phyloP scores from a whole-genome alignment of 208 protist genomes.

The Leishmania tarentolae region DNA sequence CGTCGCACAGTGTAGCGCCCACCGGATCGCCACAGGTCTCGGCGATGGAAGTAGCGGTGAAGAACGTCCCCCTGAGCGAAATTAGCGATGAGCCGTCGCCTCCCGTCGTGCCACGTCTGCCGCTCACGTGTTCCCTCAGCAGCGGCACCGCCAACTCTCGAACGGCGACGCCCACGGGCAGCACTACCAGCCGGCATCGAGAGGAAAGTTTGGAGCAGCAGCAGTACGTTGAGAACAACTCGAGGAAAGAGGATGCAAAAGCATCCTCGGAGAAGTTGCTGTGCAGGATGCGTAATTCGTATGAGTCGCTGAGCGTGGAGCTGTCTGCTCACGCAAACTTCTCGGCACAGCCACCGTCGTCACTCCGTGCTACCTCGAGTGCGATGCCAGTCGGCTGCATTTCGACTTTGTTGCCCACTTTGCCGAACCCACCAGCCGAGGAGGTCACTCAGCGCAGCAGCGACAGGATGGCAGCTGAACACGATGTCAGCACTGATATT shows the following conservation, averaged over 20 bases:
- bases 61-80: constrained; percentile 17
- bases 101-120: neutral
- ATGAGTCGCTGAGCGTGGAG: neutral
- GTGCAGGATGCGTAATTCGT: constrained; percentile 9
- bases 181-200: neutral
- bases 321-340: neutral
- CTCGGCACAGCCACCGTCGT: neutral
- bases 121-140: neutral
- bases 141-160: neutral
- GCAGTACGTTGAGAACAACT: neutral
- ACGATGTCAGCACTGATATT: neutral
- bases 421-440: neutral
- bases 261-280: constrained; percentile 11
- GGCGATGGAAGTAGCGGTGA: constrained; percentile 5
- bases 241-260: neutral
- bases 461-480: neutral
- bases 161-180: neutral
- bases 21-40: constrained; percentile 14
- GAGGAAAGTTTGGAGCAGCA: neutral
- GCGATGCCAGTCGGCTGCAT: constrained; percentile 24
- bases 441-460: neutral
- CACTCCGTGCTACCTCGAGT: neutral
- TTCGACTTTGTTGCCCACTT: constrained; percentile 1
- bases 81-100: constrained; percentile 8
- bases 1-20: constrained; percentile 1